A percentile compares a stretch with the other conserved stretches of the same genome.
These are phyloP conservation scores for Chalciporus pseudorubinellus DNA, from an alignment of 768 basidiomycete genomes.

Conservation along the genomic window DNA sequence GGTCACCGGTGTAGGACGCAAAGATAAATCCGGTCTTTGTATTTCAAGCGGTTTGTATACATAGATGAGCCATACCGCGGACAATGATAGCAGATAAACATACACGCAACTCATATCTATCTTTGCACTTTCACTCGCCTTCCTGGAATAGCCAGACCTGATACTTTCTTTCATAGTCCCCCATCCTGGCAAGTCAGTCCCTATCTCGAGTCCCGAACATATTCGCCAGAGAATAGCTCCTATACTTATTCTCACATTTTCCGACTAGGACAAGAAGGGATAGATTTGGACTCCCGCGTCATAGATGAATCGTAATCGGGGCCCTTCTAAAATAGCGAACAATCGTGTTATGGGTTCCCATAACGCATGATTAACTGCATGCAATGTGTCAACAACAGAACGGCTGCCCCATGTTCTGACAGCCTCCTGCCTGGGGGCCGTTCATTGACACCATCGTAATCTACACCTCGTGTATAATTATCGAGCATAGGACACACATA, in stretches of 20 bases:
- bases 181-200: conserved; percentile 16
- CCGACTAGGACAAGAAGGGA: conserved; percentile 2
- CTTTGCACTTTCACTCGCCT: conserved; percentile 2
- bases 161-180: conserved; percentile 9
- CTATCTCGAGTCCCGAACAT: conserved; percentile 21
- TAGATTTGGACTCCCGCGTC: conserved; percentile 9
- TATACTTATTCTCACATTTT: conserved; percentile 11
- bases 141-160: conserved; percentile 20
- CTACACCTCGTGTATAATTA: conserved; percentile 15
- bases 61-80: too few relatives aligned
- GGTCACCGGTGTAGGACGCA: conserved; percentile 8
- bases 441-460: background rate
- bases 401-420: conserved; percentile 10
- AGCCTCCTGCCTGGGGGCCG: too few relatives aligned
- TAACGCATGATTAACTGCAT: conserved; percentile 23
- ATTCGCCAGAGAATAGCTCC: conserved; percentile 17
- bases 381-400: conserved; percentile 11
- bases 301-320: conserved; percentile 17
- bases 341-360: conserved; percentile 21
- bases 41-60: background rate
- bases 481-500: conserved; percentile 12
- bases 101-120: too few relatives aligned
- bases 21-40: conserved; percentile 5
- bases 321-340: conserved; percentile 14
- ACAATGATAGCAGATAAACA: too few relatives aligned